Evolutionary conservation across 2,329 filamentous ascomycete genomes (phyloP), one percentile per base, ranked within the genome.

Genomic region (Exutisphaerella laricina): DNA sequence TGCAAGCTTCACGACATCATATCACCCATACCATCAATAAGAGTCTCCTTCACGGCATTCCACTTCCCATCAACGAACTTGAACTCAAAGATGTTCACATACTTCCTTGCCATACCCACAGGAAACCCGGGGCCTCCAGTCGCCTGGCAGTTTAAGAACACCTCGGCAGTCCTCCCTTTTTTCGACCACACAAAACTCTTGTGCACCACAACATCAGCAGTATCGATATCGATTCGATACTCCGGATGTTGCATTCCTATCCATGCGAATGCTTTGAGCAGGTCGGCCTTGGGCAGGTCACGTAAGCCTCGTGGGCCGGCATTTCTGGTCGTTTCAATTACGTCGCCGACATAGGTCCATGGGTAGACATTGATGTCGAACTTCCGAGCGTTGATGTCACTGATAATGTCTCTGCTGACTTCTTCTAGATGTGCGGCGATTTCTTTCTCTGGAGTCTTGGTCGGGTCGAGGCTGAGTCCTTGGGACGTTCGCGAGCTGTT

Each of bases 101-200:
- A 22, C 26, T 32, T 40, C 26, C 38, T 40, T 29, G 21, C 20
- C 26, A 21, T 28, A 3, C 38, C 38, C 13, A 16, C 2, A 7
- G 38, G 38, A 32, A 40, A 32, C 28, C 38, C 38, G 26, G 38
- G 38, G 3, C 38, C 38, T 4, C 38, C 38, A 2, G 38, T 40
- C 13, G 29, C 38, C 21, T 31, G 25, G 4, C 13, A 30, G 13
- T 40, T 22, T 12, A 40, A 22, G n/a, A 40, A 40, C 18, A 22
- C 26, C 28, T 32, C 29, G 8, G 38, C 38, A 9, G 18, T 35
- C 8, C 33, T 23, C 9, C 17, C 33, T n/a, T 35, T 35, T n/a
- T 20, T 21, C 17, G 17, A 21, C 33, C 18, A 35, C 33, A 35
- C 33, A 23, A 35, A 40, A 6, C 26, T n/a, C 28, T 40, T 40